Percentiles rank a stretch among this genome's conserved stretches.
Evolutionary conservation across 805 yeast genomes (phyloP).

Genomic region (Candida wancherniae): DNA sequence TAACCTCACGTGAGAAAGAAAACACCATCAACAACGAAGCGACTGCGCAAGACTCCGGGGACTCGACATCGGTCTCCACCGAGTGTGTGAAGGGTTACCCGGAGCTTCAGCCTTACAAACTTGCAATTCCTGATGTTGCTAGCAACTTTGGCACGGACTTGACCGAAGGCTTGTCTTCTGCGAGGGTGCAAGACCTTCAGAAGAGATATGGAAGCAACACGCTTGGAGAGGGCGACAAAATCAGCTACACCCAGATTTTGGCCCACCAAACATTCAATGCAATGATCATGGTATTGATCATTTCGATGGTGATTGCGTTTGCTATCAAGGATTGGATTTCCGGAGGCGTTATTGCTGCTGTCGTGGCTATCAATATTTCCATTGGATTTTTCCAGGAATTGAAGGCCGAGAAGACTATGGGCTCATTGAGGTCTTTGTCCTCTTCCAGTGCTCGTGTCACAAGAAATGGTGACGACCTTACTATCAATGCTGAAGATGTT

Average conservation of each 20-base stretch:
- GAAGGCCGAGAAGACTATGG: slow-evolving; percentile 77
- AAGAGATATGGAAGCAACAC: slow-evolving; percentile 51
- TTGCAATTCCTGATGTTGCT: slow-evolving; percentile 34
- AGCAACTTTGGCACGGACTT: slow-evolving; percentile 37
- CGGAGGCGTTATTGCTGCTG: slow-evolving; percentile 75
- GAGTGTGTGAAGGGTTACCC: slow-evolving; percentile 8
- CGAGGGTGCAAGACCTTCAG: slow-evolving; percentile 16
- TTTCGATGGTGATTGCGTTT: slow-evolving; percentile 65
- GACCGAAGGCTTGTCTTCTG: slow-evolving; percentile 44
- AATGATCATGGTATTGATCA: slow-evolving; percentile 68
- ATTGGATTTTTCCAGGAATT: slow-evolving; percentile 70
- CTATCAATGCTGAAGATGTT: slow-evolving; percentile 57
- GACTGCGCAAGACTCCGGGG: slow-evolving; percentile 4
- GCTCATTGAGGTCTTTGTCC: slow-evolving; percentile 58
- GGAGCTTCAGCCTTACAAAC: slow-evolving; percentile 24
- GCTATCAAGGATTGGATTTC: slow-evolving; percentile 77
- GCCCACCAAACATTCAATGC: slow-evolving; percentile 71
- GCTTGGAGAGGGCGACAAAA: slow-evolving; percentile 55
- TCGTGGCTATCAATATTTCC: slow-evolving; percentile 55
- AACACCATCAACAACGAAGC: neutral
- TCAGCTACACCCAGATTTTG: slow-evolving; percentile 51
- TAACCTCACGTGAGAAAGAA: too few relatives aligned
- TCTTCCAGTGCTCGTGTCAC: slow-evolving; percentile 68
- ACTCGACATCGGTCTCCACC: slow-evolving; percentile 10
- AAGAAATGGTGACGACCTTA: slow-evolving; percentile 51